A percentile compares a stretch with the other conserved stretches of the same genome.
phyloP scores from a whole-genome alignment of 1,139 yeast genomes.

The Lodderomyces elongisporus region DNA sequence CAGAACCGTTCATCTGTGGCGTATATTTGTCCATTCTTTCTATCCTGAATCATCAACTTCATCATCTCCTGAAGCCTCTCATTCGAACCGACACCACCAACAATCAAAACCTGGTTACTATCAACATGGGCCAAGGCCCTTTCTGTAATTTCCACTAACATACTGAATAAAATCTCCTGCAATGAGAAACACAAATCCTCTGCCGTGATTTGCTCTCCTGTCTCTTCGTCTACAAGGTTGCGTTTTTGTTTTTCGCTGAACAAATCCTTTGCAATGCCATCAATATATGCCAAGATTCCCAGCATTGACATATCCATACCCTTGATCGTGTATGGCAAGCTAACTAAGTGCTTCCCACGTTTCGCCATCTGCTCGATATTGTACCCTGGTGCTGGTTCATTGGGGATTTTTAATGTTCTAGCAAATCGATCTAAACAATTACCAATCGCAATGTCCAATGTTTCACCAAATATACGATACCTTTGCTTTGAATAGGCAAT shows the following conservation, averaged over 20 bases:
- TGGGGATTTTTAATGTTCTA: constrained; percentile 77
- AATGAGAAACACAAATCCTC: constrained; percentile 90
- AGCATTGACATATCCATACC: constrained; percentile 99
- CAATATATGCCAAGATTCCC: constrained; percentile 85
- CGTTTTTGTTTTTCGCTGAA: constrained; percentile 48
- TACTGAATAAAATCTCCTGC: constrained; percentile 88
- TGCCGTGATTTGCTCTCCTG: constrained; percentile 57
- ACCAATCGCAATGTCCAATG: constrained; percentile 95
- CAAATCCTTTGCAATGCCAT: constrained; percentile 69
- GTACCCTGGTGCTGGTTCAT: constrained; percentile 96
- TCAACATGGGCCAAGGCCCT: constrained; percentile 98
- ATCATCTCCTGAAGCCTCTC: constrained; percentile 91
- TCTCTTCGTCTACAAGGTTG: constrained; percentile 43
- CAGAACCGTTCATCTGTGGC: constrained; percentile 98
- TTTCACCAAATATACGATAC: constrained; percentile 94
- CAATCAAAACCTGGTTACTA: constrained; percentile 83
- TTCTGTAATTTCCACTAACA: constrained; percentile 97
- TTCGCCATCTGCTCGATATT: constrained; percentile 94
- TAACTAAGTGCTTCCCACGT: constrained; percentile 61
- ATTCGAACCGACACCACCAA: constrained; percentile 97
- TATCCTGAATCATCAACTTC: constrained; percentile 85
- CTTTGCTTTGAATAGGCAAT: constrained; percentile 93
- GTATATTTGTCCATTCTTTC: constrained; percentile 73
- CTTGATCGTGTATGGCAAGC: constrained; percentile 89
- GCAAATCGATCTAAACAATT: constrained; percentile 96